Base-by-base conservation (phyloP, 2,329 filamentous ascomycete genomes). In the Colletotrichum sp. region DNA sequence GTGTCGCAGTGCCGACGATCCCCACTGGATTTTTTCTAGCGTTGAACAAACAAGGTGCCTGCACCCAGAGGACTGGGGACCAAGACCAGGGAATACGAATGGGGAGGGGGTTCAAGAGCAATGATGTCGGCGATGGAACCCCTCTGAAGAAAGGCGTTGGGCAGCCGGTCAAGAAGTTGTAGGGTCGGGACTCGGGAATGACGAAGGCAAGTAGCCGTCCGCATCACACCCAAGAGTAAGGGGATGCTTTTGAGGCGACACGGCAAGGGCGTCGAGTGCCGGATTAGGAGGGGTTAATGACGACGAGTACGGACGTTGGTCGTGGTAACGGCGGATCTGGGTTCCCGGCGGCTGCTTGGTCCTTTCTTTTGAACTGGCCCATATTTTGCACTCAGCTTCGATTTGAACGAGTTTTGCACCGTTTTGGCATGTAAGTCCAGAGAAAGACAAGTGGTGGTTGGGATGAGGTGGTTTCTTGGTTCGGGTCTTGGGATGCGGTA, bases 31-130 rank as follows among this genome's bases (percentile, higher is more conserved):
- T 67, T 57, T 63, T 72, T 72, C 58, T 75, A 75, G 74, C 72
- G 74, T 69, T 71, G 38, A 63, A 66, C 57, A 69, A 75, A 68
- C 74, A 74, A 36, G 74, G 72, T 74, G 66, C 63, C 69, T 54
- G 72, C 62, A 66, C 57, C 62, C 62, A 71, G 63, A 43, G 55
- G 33, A 57, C 69, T 54, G 72, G 72, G 58, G 63, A 66, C 59
- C 38, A 61, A 47, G 68, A 62, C 71, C 66, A 67, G 73, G 73
- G 62, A 74, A 75, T 75, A 75, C 74, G 74, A 75, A 75, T 54
- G 43, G 71, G 64, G 69, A 47, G 55, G 62, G 73, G 65, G 31
- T 8, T 54, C 54, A 43, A 72, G 57, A 57, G 70, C 65, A 51
- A 75, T 75, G 72, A 75, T 72, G 72, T 72, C 63, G 67, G 72